A percentile compares a stretch with the other conserved stretches of the same genome.
These are phyloP conservation scores for Adenanthera pavonina DNA, from an alignment of 306 rosid genomes.

Conservation along the genomic window DNA sequence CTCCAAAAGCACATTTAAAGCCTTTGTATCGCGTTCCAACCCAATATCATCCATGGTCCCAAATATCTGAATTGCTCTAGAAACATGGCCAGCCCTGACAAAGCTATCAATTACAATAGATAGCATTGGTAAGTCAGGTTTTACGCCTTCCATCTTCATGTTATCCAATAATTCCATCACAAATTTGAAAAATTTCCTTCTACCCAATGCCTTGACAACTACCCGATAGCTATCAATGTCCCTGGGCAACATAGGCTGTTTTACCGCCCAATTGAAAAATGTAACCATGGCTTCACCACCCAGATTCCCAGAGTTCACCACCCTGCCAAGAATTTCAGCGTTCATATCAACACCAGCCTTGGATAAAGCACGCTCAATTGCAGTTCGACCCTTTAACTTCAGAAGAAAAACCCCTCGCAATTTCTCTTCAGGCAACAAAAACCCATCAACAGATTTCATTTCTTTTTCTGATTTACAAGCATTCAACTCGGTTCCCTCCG, in stretches of 20 bases:
- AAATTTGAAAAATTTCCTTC: slow-evolving; percentile 65
- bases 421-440: slow-evolving; percentile 70
- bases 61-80: slow-evolving; percentile 67
- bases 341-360: slow-evolving; percentile 53
- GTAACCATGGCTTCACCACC: slow-evolving; percentile 71
- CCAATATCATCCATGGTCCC: slow-evolving; percentile 62
- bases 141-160: slow-evolving; percentile 50
- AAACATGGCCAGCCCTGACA: slow-evolving; percentile 66
- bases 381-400: slow-evolving; percentile 68
- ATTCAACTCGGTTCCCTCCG: slow-evolving; percentile 15
- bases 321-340: slow-evolving; percentile 54
- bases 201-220: slow-evolving; percentile 76
- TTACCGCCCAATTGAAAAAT: slow-evolving; percentile 82
- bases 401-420: slow-evolving; percentile 83
- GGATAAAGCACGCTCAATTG: slow-evolving; percentile 66
- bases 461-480: slow-evolving; percentile 3
- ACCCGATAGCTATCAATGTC: slow-evolving; percentile 52
- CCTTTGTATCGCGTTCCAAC: slow-evolving; percentile 49
- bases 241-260: slow-evolving; percentile 56
- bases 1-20: slow-evolving; percentile 67
- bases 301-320: slow-evolving; percentile 65
- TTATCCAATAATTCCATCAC: slow-evolving; percentile 54
- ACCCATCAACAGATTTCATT: slow-evolving; percentile 57
- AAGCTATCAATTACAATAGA: slow-evolving; percentile 73
- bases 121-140: slow-evolving; percentile 55